phyloP scores from a whole-genome alignment of 495 filamentous ascomycete species.

The Trichoderma orchidacearum region DNA sequence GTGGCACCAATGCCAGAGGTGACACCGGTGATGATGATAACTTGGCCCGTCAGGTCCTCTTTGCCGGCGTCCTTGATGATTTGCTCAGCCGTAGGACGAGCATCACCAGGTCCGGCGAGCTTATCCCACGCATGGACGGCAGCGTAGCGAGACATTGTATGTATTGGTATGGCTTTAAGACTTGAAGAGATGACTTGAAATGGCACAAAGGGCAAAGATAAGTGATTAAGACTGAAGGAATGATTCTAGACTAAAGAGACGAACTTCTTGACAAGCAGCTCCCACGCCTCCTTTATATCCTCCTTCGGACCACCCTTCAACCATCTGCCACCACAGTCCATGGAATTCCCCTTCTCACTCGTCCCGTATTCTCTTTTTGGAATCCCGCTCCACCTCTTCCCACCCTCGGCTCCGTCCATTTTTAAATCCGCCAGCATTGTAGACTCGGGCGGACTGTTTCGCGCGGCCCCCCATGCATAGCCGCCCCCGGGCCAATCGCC shows the following conservation, averaged over 20 bases:
- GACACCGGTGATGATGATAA: slow-evolving; percentile 37
- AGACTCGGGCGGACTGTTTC: neutral
- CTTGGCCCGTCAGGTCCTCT: slow-evolving; percentile 25
- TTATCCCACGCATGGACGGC: neutral
- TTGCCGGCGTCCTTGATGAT: slow-evolving; percentile 30
- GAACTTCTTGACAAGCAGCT: too few species aligned
- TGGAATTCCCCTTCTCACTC: too few species aligned
- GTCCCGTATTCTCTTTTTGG: neutral
- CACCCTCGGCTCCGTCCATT: neutral
- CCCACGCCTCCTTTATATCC: neutral
- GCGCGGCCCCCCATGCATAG: neutral
- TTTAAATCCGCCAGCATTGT: neutral
- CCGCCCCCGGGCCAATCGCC: too few species aligned
- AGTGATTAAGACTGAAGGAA: too few species aligned
- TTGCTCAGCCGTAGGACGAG: slow-evolving; percentile 31
- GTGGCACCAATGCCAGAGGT: slow-evolving; percentile 37
- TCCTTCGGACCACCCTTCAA: too few species aligned
- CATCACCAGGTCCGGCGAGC: slow-evolving; percentile 26
- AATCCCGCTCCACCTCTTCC: neutral
- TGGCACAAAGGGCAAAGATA: too few species aligned
- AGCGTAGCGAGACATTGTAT: neutral
- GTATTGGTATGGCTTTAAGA: neutral
- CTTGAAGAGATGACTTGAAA: neutral
- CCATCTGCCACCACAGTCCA: neutral
- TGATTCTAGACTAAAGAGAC: neutral